phyloP scores from a whole-genome alignment of 2,329 filamentous ascomycete species.

The Phaeosphaeriaceae sp. region DNA sequence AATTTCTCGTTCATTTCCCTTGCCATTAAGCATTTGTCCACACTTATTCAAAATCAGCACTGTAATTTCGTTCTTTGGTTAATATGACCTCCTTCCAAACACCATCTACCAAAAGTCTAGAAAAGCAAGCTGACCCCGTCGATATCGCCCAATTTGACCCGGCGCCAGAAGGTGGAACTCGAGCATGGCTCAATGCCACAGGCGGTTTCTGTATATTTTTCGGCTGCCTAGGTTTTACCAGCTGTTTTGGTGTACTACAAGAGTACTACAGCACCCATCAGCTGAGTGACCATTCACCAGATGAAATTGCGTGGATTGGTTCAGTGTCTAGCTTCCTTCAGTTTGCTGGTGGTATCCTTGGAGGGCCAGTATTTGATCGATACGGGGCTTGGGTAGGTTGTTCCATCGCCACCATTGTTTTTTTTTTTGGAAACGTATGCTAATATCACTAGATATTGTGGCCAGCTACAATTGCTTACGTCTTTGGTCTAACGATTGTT shows the following conservation, averaged over 20 bases:
- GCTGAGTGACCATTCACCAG: constrained; percentile 39
- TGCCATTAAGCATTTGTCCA: too few relatives aligned
- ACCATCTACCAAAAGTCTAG: not conserved
- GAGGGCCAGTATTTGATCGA: constrained; percentile 66
- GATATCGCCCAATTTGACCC: constrained; percentile 31
- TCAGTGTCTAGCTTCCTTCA: constrained; percentile 53
- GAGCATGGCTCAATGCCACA: constrained; percentile 44
- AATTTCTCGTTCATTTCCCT: too few relatives aligned
- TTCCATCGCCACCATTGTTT: not conserved
- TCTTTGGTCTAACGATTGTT: constrained; percentile 68
- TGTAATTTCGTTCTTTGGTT: too few relatives aligned
- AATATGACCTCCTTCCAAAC: not conserved
- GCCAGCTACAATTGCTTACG: constrained; percentile 59
- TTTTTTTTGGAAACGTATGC: constrained; percentile 44
- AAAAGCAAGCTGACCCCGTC: not conserved
- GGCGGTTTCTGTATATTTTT: constrained; percentile 42
- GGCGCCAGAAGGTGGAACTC: constrained; percentile 43
- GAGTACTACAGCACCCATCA: constrained; percentile 53
- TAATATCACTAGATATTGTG: constrained; percentile 62
- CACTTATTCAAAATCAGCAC: too few relatives aligned
- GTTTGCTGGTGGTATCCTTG: constrained; percentile 61
- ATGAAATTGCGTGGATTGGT: constrained; percentile 53
- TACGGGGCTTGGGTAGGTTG: constrained; percentile 49
- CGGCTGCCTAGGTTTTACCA: constrained; percentile 48
- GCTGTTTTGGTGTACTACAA: constrained; percentile 52